Percentiles rank a stretch among this genome's conserved stretches.
phyloP scores from a whole-genome alignment of 768 basidiomycete species.

The Boletus reticuloceps region DNA sequence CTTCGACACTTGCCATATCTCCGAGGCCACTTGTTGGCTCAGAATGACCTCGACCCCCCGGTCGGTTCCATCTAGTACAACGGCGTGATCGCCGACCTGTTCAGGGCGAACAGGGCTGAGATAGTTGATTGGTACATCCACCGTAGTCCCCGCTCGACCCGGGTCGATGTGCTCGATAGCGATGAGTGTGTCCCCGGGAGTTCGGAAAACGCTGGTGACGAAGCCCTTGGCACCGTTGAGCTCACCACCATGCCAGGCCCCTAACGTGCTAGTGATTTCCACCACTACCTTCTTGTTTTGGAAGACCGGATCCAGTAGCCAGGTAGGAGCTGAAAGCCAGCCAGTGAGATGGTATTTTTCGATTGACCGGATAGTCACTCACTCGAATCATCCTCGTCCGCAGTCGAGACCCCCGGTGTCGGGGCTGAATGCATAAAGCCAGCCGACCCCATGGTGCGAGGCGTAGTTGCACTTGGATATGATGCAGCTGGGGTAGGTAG shows the following conservation, averaged over 20 bases:
- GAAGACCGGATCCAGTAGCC: slow-evolving; percentile 29
- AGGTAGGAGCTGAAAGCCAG: slow-evolving; percentile 20
- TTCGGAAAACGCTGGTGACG: slow-evolving; percentile 24
- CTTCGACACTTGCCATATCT: slow-evolving; percentile 23
- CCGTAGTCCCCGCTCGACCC: slow-evolving; percentile 31
- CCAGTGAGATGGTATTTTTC: slow-evolving; percentile 17
- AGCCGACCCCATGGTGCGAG: slow-evolving; percentile 26
- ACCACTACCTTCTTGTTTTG: slow-evolving; percentile 28
- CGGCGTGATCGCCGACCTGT: slow-evolving; percentile 44
- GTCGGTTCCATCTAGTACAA: slow-evolving; percentile 44
- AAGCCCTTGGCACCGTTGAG: slow-evolving; percentile 28
- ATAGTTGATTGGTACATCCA: slow-evolving; percentile 41
- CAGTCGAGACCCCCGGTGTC: slow-evolving; percentile 27
- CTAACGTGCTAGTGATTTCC: slow-evolving; percentile 26
- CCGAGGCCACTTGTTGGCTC: slow-evolving; percentile 35
- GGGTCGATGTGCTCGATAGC: slow-evolving; percentile 31
- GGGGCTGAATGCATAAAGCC: slow-evolving; percentile 28
- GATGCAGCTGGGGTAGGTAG: slow-evolving; percentile 29
- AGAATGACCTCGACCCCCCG: slow-evolving; percentile 47
- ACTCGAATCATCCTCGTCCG: slow-evolving; percentile 30
- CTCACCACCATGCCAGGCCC: slow-evolving; percentile 30
- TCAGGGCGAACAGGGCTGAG: slow-evolving; percentile 41
- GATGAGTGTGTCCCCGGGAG: slow-evolving; percentile 26
- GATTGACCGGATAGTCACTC: slow-evolving; percentile 9
- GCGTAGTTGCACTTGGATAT: slow-evolving; percentile 33